Percentiles rank a stretch among this genome's conserved stretches.
phyloP scores from a whole-genome alignment of 805 yeast species.

The Sugiyamaella floridensis region DNA sequence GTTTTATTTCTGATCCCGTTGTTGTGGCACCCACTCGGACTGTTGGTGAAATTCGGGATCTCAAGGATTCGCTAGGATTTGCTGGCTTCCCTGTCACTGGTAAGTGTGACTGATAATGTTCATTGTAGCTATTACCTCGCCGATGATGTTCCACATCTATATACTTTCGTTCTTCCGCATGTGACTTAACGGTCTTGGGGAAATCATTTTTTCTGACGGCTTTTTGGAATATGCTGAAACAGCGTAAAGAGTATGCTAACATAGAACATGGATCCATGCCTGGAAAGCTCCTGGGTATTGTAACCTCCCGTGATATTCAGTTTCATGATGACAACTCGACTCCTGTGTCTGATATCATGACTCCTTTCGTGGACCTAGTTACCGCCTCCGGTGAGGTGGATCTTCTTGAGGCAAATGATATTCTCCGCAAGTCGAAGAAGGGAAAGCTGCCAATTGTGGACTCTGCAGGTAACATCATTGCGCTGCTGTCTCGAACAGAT shows the following conservation, averaged over 20 bases:
- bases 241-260: constrained; percentile 13
- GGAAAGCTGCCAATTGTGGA: constrained; percentile 97
- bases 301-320: constrained; percentile 95
- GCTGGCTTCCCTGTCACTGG: constrained; percentile 99
- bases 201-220: constrained; percentile 34
- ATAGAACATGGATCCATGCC: constrained; percentile 78
- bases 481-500: constrained; percentile 91
- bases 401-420: constrained; percentile 79
- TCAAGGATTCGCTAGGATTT: constrained; percentile 74
- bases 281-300: constrained; percentile 88
- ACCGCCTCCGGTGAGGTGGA: constrained; percentile 68
- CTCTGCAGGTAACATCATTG: constrained; percentile 62
- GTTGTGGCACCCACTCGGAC: constrained; percentile 71
- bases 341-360: constrained; percentile 75
- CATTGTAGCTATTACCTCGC: constrained; percentile 10
- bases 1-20: constrained; percentile 91
- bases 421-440: constrained; percentile 87
- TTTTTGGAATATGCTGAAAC: constrained; percentile 4
- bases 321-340: constrained; percentile 71
- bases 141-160: constrained; percentile 24
- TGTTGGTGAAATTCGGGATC: constrained; percentile 69
- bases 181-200: constrained; percentile 97
- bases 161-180: constrained; percentile 99
- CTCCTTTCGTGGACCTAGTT: constrained; percentile 58
- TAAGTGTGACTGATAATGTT: constrained; percentile 46